Conservation (phyloP, 805 yeast genomes). For the Candida insectalens region DNA sequence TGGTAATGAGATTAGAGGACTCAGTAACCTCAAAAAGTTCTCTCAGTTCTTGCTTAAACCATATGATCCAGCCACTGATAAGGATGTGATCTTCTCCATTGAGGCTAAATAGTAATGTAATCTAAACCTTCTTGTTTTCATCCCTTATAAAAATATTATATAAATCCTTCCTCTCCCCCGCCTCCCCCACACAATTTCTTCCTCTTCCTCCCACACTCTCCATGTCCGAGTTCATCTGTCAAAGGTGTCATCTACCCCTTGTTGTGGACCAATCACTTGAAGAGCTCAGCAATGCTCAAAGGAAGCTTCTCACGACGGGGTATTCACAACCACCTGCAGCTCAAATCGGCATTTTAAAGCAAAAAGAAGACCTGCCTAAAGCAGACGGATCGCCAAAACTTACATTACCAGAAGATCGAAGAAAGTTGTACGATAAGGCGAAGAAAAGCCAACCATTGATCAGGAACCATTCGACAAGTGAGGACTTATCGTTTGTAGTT, state of each 20-base stretch:
- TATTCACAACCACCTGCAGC: slow-evolving; percentile 11
- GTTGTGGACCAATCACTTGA: slow-evolving; percentile 44
- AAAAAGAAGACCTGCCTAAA: background rate
- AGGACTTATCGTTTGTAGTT: slow-evolving; percentile 12
- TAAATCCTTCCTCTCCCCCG: background rate
- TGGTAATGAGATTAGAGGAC: slow-evolving; percentile 92
- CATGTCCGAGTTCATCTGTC: slow-evolving; percentile 35
- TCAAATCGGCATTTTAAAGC: no score
- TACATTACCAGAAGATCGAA: slow-evolving; percentile 28
- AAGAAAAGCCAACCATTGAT: slow-evolving; percentile 15
- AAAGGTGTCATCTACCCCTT: slow-evolving; percentile 52
- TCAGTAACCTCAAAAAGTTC: slow-evolving; percentile 73
- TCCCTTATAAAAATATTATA: background rate
- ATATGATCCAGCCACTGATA: slow-evolving; percentile 59
- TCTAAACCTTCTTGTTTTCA: slow-evolving; percentile 1
- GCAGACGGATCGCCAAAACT: background rate
- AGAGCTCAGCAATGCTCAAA: slow-evolving; percentile 45
- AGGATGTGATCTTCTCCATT: slow-evolving; percentile 40
- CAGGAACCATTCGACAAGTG: slow-evolving; percentile 7
- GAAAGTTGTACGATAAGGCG: slow-evolving; percentile 27
- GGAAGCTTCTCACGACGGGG: slow-evolving; percentile 34
- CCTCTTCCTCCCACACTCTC: slow-evolving; percentile 1
- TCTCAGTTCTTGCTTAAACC: slow-evolving; percentile 74
- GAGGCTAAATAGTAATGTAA: slow-evolving; percentile 36
- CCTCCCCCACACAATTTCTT: background rate